Conservation (phyloP, 495 filamentous ascomycete genomes). For the Penicillium salamii region DNA sequence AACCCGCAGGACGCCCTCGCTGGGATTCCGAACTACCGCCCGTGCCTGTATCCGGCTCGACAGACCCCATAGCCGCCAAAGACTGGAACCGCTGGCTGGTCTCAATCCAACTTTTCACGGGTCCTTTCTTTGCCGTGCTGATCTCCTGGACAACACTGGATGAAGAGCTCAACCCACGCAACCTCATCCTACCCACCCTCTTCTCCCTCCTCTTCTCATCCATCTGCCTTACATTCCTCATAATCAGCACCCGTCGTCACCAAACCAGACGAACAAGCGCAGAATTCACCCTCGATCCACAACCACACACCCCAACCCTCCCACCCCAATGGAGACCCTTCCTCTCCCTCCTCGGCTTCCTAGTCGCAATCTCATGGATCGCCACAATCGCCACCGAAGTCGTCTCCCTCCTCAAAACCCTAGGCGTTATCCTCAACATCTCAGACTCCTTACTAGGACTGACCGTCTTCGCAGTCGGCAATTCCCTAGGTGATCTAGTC, state of each 20-base stretch:
- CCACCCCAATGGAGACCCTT: slow-evolving; percentile 64
- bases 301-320: slow-evolving; percentile 39
- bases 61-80: slow-evolving; percentile 26
- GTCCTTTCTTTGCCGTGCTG: slow-evolving; percentile 77
- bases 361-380: slow-evolving; percentile 92
- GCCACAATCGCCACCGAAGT: slow-evolving; percentile 95
- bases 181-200: slow-evolving; percentile 62
- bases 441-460: slow-evolving; percentile 94
- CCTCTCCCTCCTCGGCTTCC: slow-evolving; percentile 86
- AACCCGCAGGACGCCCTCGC: slow-evolving; percentile 21
- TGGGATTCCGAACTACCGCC: slow-evolving; percentile 44
- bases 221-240: slow-evolving; percentile 56
- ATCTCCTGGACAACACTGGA: slow-evolving; percentile 72
- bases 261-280: slow-evolving; percentile 15
- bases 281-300: not conserved
- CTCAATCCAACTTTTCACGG: slow-evolving; percentile 78
- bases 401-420: slow-evolving; percentile 88
- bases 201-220: slow-evolving; percentile 70
- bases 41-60: slow-evolving; percentile 19
- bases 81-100: slow-evolving; percentile 93
- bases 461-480: slow-evolving; percentile 95
- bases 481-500: slow-evolving; percentile 90
- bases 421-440: slow-evolving; percentile 90
- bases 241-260: slow-evolving; percentile 53
- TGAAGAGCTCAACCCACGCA: slow-evolving; percentile 44